phyloP scores from a whole-genome alignment of 495 filamentous ascomycete species.

The Penicillium cosmopolitanum region DNA sequence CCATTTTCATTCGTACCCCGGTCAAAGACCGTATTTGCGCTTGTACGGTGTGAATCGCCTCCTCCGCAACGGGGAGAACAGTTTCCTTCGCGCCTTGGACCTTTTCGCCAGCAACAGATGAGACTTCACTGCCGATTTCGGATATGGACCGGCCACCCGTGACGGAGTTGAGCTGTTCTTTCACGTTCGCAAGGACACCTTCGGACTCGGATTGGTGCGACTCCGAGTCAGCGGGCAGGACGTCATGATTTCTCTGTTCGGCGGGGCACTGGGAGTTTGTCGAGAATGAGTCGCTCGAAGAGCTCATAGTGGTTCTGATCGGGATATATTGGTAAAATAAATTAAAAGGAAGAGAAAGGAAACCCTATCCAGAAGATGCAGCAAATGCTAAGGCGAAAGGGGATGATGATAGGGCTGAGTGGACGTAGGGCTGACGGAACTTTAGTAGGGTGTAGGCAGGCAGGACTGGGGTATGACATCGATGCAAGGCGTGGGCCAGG shows the following conservation, averaged over 20 bases:
- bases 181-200: constrained; percentile 10
- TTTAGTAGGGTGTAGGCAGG: background rate
- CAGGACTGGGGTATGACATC: constrained; percentile 20
- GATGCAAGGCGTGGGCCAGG: background rate
- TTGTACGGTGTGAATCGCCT: constrained; percentile 11
- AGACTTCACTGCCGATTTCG: constrained; percentile 10
- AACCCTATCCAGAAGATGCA: background rate
- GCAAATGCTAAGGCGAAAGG: background rate
- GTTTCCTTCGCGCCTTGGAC: constrained; percentile 8
- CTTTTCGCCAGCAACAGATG: constrained; percentile 9
- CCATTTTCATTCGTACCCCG: background rate
- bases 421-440: constrained; percentile 27
- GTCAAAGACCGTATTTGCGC: background rate
- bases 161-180: constrained; percentile 11
- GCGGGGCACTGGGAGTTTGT: background rate
- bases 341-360: background rate
- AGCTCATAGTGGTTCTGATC: constrained; percentile 5
- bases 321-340: background rate
- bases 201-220: background rate
- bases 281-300: constrained; percentile 1
- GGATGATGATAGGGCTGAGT: constrained; percentile 15
- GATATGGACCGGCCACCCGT: constrained; percentile 8
- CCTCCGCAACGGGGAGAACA: constrained; percentile 12
- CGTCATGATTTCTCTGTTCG: constrained; percentile 6
- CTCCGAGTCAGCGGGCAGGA: no score